Conservation (phyloP, 163 green algal genomes). For the Scenedesmus sp. region DNA sequence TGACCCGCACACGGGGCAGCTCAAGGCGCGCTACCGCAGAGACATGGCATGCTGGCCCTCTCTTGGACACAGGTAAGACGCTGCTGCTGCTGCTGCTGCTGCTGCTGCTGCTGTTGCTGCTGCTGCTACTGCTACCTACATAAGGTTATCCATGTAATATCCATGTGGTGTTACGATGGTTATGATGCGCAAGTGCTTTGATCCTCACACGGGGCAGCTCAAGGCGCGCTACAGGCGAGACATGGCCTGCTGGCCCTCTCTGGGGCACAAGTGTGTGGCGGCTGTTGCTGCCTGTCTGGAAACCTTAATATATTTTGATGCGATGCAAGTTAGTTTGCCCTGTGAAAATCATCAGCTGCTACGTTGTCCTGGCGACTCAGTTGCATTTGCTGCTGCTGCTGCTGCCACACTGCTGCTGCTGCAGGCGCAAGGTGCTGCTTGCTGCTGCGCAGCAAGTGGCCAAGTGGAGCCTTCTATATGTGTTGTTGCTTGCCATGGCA, state of each 20-base stretch:
- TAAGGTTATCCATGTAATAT: too few species aligned
- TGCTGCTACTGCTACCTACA: not conserved
- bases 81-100: constrained; percentile 2
- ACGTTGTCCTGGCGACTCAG: too few species aligned
- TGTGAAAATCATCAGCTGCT: not conserved
- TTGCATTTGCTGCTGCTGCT: not conserved
- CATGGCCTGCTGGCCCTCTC: constrained; percentile 46
- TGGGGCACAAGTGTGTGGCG: not conserved
- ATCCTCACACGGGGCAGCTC: constrained; percentile 48
- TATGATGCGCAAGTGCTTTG: constrained; percentile 51
- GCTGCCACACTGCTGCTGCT: not conserved
- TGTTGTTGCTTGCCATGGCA: constrained; percentile 32
- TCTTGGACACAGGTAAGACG: not conserved
- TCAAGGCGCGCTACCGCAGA: constrained; percentile 26
- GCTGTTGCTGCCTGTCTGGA: not conserved
- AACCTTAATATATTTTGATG: too few species aligned
- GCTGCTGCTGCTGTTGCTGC: not conserved
- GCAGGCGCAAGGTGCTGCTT: constrained; percentile 44
- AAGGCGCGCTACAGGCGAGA: constrained; percentile 26
- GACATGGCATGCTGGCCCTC: constrained; percentile 21
- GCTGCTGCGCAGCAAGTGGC: constrained; percentile 41
- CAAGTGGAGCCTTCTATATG: constrained; percentile 23
- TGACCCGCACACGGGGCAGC: constrained; percentile 39
- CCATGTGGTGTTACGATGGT: constrained; percentile 14
- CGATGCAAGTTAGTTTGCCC: too few species aligned